These are phyloP conservation scores for Pichia rugopelliculosa DNA, from an alignment of 805 yeast genomes.

Conservation along the genomic window DNA sequence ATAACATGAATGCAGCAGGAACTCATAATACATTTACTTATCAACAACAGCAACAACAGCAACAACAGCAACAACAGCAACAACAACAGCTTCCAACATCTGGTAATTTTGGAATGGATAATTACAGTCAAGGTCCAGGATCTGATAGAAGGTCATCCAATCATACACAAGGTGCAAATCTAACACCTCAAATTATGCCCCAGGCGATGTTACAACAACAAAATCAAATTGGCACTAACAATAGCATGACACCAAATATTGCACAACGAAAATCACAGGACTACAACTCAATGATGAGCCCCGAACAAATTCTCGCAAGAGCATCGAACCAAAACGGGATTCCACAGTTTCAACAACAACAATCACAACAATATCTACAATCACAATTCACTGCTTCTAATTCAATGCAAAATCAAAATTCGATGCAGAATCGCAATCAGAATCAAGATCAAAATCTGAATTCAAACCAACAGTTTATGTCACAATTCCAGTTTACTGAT, in stretches of 20 bases:
- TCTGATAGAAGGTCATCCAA: background rate
- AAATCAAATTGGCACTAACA: background rate
- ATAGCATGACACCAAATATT: constrained; percentile 12
- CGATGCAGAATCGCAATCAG: background rate
- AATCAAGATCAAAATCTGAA: background rate
- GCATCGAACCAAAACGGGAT: constrained; percentile 8
- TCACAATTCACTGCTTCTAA: background rate
- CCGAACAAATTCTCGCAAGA: constrained; percentile 30
- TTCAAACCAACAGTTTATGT: background rate
- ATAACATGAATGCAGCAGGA: background rate
- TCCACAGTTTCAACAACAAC: constrained; percentile 1
- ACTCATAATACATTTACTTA: background rate
- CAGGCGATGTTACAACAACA: constrained; percentile 16
- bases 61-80: background rate
- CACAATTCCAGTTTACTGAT: background rate
- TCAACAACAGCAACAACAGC: background rate
- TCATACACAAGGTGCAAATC: constrained; percentile 17
- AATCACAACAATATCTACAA: background rate
- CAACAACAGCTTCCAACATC: constrained; percentile 6
- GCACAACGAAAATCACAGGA: constrained; percentile 10
- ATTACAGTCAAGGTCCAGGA: background rate
- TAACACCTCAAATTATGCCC: constrained; percentile 27
- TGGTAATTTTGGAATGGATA: background rate
- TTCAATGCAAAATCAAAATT: background rate
- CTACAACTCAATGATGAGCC: constrained; percentile 20